Percentiles rank a stretch among this genome's conserved stretches.
Conservation (phyloP, 306 rosid species). For the Glycyrrhiza uralensis region DNA sequence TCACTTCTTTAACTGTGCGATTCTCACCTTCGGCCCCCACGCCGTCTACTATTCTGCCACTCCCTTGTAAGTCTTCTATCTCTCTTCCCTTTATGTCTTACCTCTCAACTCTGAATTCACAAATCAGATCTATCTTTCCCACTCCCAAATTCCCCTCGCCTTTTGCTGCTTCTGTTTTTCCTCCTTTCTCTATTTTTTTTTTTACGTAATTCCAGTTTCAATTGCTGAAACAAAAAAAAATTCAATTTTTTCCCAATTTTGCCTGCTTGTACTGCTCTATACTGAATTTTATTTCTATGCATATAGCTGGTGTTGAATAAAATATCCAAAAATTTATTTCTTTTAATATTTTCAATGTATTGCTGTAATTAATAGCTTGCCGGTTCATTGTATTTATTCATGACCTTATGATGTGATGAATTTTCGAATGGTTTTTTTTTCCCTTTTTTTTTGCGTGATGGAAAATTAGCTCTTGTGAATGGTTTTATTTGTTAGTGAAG, state of each 20-base stretch:
- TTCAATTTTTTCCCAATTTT: neutral
- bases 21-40: slow-evolving; percentile 98
- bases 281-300: neutral
- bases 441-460: neutral
- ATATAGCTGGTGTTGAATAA: neutral
- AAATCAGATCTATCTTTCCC: slow-evolving; percentile 1
- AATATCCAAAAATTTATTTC: neutral
- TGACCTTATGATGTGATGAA: neutral
- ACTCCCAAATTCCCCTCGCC: neutral
- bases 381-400: neutral
- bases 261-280: neutral
- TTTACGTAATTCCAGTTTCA: neutral
- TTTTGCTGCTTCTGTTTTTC: neutral
- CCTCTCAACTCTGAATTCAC: neutral
- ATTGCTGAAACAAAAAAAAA: neutral
- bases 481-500: neutral
- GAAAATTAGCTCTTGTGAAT: neutral
- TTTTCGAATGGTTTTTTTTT: neutral
- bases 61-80: slow-evolving; percentile 50
- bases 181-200: too few relatives aligned
- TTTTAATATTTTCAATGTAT: neutral
- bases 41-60: slow-evolving; percentile 98
- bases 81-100: neutral
- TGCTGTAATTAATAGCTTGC: neutral
- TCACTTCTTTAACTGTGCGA: slow-evolving; percentile 97